A percentile compares a stretch with the other conserved stretches of the same genome.
Conservation (phyloP, 2,329 filamentous ascomycete genomes). For the Colletotrichum tofieldiae region DNA sequence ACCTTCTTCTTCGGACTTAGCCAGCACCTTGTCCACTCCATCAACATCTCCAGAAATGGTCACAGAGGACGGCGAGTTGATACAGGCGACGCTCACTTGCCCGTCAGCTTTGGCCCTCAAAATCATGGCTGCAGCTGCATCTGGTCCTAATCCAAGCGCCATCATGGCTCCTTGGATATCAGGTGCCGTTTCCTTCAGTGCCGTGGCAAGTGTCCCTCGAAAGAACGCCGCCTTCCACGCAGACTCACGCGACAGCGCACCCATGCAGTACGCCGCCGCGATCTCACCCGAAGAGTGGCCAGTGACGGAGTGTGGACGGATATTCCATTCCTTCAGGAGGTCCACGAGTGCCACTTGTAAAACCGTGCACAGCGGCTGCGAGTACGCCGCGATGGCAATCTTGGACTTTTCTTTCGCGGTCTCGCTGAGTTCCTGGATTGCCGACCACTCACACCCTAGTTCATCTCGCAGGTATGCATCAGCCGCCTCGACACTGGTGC, state of each 20-base stretch:
- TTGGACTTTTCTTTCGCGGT: conserved; percentile 43
- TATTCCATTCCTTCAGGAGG: conserved; percentile 48
- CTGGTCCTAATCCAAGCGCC: not conserved
- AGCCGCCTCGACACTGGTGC: not conserved
- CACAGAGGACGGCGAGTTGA: conserved; percentile 67
- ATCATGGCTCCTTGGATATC: conserved; percentile 1
- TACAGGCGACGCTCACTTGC: conserved; percentile 51
- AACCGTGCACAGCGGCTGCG: conserved; percentile 59
- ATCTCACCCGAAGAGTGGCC: conserved; percentile 59
- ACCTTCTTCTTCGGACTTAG: conserved; percentile 50
- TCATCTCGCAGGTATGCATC: not conserved
- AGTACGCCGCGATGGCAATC: conserved; percentile 25
- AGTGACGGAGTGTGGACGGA: conserved; percentile 50
- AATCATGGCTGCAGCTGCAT: not conserved
- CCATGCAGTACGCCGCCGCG: conserved; percentile 59
- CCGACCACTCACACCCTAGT: conserved; percentile 44
- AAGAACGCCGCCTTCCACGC: conserved; percentile 57
- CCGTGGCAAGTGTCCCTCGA: not conserved
- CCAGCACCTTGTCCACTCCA: conserved; percentile 59
- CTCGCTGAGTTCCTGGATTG: conserved; percentile 37
- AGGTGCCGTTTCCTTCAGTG: not conserved
- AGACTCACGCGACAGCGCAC: conserved; percentile 24
- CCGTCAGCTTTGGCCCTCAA: not conserved
- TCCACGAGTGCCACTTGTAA: conserved; percentile 60
- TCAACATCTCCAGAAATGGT: conserved; percentile 66